Evolutionary conservation across 352 stramenopile species (phyloP).

Genomic region (Globisporangium okanoganense): DNA sequence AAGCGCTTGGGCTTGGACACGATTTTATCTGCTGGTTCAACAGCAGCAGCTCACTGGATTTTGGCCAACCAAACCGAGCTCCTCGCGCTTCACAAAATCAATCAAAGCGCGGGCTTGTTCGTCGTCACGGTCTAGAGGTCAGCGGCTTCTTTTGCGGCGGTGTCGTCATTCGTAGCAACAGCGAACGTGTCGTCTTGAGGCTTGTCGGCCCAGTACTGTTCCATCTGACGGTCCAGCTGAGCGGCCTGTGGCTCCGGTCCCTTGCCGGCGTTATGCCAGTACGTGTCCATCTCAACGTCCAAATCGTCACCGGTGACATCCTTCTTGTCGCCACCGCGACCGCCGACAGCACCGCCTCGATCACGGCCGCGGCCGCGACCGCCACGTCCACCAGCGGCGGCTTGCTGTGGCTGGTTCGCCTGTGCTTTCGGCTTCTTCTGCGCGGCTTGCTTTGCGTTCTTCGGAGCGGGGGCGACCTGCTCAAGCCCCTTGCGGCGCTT

Average conservation of each 20-base stretch:
- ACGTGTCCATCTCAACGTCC: slow-evolving; percentile 86
- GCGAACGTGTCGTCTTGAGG: slow-evolving; percentile 29
- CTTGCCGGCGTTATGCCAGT: slow-evolving; percentile 88
- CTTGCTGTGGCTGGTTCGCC: not conserved
- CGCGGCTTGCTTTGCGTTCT: slow-evolving; percentile 29
- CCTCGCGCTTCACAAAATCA: not conserved
- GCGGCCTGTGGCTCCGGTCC: slow-evolving; percentile 79
- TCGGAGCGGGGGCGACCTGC: slow-evolving; percentile 10
- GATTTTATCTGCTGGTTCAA: not conserved
- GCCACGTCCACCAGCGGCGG: slow-evolving; percentile 13
- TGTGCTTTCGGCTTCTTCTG: slow-evolving; percentile 25
- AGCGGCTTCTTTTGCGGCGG: slow-evolving; percentile 2
- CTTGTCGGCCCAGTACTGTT: slow-evolving; percentile 88
- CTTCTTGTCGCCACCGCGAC: slow-evolving; percentile 31
- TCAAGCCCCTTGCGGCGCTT: slow-evolving; percentile 72
- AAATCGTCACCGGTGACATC: slow-evolving; percentile 65
- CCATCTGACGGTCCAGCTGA: slow-evolving; percentile 83
- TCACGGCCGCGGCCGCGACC: slow-evolving; percentile 24
- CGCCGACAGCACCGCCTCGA: slow-evolving; percentile 10
- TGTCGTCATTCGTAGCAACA: not conserved
- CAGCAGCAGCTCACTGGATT: not conserved
- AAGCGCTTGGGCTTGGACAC: too few species aligned
- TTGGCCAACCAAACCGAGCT: not conserved
- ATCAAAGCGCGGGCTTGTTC: not conserved
- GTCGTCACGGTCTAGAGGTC: not conserved